phyloP scores from a whole-genome alignment of 179 eudicot species.

The Silene coronaria region DNA sequence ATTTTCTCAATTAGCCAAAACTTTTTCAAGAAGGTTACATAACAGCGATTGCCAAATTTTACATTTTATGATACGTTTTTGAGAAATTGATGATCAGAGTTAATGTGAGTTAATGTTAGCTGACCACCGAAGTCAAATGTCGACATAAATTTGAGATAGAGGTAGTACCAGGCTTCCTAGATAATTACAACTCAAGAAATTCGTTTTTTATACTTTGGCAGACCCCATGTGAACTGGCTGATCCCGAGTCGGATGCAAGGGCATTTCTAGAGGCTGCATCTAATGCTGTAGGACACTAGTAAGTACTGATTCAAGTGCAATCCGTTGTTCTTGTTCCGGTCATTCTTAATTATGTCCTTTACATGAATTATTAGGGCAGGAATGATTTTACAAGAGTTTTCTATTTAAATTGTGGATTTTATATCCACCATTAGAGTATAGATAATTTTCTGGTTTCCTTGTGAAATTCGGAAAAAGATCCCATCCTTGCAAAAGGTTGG shows the following conservation, averaged over 20 bases:
- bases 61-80: no score
- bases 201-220: slow-evolving; percentile 25
- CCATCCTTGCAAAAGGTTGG: neutral
- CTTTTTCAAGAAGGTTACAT: no score
- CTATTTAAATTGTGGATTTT: neutral
- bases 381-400: neutral
- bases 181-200: neutral
- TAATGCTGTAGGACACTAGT: slow-evolving; percentile 24
- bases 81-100: neutral
- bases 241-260: slow-evolving; percentile 55
- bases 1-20: no score
- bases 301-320: neutral
- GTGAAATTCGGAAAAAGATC: neutral
- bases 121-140: neutral
- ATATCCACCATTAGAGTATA: neutral
- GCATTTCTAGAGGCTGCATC: slow-evolving; percentile 53
- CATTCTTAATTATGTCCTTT: neutral
- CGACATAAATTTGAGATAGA: neutral
- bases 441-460: neutral
- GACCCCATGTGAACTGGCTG: slow-evolving; percentile 79
- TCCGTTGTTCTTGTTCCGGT: neutral
- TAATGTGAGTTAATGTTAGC: neutral
- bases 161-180: neutral
- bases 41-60: no score
- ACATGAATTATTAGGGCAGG: neutral